A percentile compares a stretch with the other conserved stretches of the same genome.
Evolutionary conservation across 306 rosid genomes (phyloP).

Genomic region (Trichosanthes cucumerina): DNA sequence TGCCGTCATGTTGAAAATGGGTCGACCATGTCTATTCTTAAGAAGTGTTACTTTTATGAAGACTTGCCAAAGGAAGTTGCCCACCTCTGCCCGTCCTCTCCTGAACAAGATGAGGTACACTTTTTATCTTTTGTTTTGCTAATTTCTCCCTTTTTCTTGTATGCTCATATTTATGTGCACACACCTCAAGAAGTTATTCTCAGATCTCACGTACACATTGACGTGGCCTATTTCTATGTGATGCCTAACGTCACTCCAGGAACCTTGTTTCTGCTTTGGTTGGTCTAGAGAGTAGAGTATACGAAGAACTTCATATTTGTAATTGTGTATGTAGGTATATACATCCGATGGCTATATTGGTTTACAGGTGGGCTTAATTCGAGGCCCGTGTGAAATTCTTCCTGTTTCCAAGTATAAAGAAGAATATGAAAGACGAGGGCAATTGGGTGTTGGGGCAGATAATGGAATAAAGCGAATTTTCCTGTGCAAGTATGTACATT

Average conservation of each 20-base stretch:
- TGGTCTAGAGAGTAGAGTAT: neutral
- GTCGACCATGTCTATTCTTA: slow-evolving; percentile 54
- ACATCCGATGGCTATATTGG: slow-evolving; percentile 58
- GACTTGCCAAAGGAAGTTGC: slow-evolving; percentile 73
- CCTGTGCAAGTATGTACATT: slow-evolving; percentile 66
- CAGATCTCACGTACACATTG: neutral
- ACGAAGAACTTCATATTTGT: slow-evolving; percentile 7
- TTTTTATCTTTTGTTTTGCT: neutral
- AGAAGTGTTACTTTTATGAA: slow-evolving; percentile 65
- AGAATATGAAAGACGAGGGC: slow-evolving; percentile 57
- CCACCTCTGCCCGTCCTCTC: slow-evolving; percentile 46
- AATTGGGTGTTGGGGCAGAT: slow-evolving; percentile 28
- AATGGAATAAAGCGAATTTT: slow-evolving; percentile 44
- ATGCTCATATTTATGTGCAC: neutral
- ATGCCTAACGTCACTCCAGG: neutral
- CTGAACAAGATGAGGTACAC: slow-evolving; percentile 86
- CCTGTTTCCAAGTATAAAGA: slow-evolving; percentile 51
- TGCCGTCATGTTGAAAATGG: slow-evolving; percentile 76
- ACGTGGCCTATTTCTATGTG: neutral
- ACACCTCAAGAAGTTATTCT: neutral
- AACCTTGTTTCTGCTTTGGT: neutral
- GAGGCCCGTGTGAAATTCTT: slow-evolving; percentile 77
- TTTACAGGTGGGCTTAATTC: slow-evolving; percentile 58
- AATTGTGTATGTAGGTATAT: slow-evolving; percentile 49
- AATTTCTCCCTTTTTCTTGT: neutral